phyloP scores from a whole-genome alignment of 306 rosid species.

The Senna tora region DNA sequence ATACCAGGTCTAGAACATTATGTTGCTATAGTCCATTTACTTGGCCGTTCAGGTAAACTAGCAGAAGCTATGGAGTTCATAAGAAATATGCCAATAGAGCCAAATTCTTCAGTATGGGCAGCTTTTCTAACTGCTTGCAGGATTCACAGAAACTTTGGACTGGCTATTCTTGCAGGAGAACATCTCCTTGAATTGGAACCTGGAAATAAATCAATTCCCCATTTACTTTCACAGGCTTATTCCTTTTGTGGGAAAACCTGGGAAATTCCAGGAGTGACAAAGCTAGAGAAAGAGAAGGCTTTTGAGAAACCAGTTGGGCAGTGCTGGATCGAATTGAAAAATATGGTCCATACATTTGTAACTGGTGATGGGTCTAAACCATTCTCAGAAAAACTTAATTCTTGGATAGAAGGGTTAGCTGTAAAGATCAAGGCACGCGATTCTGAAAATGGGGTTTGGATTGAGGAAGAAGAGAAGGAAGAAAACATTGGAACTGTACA shows the following conservation, averaged over 20 bases:
- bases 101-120: conserved; percentile 71
- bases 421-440: conserved; percentile 50
- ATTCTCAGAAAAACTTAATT: conserved; percentile 46
- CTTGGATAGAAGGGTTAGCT: conserved; percentile 60
- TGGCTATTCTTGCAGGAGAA: conserved; percentile 69
- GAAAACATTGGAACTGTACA: conserved; percentile 55
- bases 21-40: conserved; percentile 71
- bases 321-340: conserved; percentile 78
- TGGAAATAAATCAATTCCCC: conserved; percentile 51
- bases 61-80: conserved; percentile 73
- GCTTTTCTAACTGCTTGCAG: conserved; percentile 79
- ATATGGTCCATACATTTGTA: conserved; percentile 62
- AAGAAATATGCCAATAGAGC: conserved; percentile 74
- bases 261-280: conserved; percentile 51
- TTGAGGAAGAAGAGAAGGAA: conserved; percentile 85
- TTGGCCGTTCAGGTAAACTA: conserved; percentile 87
- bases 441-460: conserved; percentile 51
- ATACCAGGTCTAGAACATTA: conserved; percentile 78
- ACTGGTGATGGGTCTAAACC: conserved; percentile 58
- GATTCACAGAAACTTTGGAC: conserved; percentile 61
- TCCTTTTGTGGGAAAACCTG: conserved; percentile 60
- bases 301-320: conserved; percentile 55
- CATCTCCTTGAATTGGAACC: conserved; percentile 70
- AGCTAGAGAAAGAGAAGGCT: conserved; percentile 59
- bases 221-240: conserved; percentile 64